Conservation (phyloP, 768 basidiomycete species). For the Podaxis sp. region DNA sequence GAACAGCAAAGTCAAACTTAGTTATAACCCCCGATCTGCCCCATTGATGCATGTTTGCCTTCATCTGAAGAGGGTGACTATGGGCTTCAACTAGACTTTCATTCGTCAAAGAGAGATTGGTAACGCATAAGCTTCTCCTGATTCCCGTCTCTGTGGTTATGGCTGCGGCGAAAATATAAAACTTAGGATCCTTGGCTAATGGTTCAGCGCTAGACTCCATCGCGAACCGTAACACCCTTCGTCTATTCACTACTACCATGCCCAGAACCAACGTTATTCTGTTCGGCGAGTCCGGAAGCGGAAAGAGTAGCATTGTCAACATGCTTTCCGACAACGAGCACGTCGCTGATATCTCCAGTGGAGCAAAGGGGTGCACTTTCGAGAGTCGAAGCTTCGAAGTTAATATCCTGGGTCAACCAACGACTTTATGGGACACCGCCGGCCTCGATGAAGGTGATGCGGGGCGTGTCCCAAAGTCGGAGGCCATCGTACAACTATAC, state of each 20-base stretch:
- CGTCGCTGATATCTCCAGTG: constrained; percentile 28
- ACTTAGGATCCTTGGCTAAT: neutral
- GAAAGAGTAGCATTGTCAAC: constrained; percentile 29
- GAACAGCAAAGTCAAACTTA: neutral
- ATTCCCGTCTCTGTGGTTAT: neutral
- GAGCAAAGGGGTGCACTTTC: constrained; percentile 35
- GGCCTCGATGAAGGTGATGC: constrained; percentile 24
- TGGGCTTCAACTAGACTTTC: too few species aligned
- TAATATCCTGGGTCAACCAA: constrained; percentile 22
- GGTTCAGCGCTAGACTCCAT: neutral
- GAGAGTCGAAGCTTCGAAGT: constrained; percentile 24
- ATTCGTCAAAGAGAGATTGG: too few species aligned
- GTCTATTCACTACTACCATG: neutral
- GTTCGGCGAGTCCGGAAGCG: constrained; percentile 35
- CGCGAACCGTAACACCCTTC: neutral
- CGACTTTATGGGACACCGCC: constrained; percentile 36
- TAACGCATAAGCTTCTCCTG: too few species aligned
- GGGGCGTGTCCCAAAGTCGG: constrained; percentile 13
- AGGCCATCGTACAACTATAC: constrained; percentile 25
- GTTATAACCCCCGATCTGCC: neutral
- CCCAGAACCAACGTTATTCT: constrained; percentile 26
- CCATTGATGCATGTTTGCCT: neutral
- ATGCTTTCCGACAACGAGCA: constrained; percentile 22
- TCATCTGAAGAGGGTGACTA: neutral
- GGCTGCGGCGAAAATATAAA: neutral